Percentiles rank a stretch among this genome's conserved stretches.
phyloP scores from a whole-genome alignment of 257 asterid genomes.

The Solanum sejunctum region DNA sequence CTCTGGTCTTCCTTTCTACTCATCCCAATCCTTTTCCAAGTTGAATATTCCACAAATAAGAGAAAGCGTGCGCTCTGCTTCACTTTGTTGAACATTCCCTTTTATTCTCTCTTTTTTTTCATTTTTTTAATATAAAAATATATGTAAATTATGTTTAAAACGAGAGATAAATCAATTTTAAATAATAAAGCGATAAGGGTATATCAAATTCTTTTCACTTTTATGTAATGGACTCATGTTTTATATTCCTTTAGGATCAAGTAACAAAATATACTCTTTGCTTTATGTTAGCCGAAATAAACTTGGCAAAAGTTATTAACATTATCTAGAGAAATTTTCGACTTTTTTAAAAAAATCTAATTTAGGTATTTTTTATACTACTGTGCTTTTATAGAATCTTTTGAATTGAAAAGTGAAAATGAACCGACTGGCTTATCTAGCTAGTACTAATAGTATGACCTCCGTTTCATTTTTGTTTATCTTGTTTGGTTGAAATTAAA shows the following conservation, averaged over 20 bases:
- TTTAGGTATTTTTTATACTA: not conserved
- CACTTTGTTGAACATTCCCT: not conserved
- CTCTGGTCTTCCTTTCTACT: not conserved
- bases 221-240: not conserved
- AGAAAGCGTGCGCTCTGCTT: not conserved
- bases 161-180: too few species aligned
- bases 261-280: too few species aligned
- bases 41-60: not conserved
- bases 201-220: not conserved
- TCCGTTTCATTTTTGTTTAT: too few species aligned
- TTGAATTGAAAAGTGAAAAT: not conserved
- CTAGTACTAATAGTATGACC: not conserved
- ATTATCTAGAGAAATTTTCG: not conserved
- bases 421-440: not conserved
- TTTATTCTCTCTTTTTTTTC: not conserved
- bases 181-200: too few species aligned
- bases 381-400: not conserved
- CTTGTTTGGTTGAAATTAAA: too few species aligned
- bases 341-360: not conserved
- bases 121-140: too few species aligned
- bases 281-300: too few species aligned
- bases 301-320: not conserved
- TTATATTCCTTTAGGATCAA: not conserved
- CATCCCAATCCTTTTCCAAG: not conserved
- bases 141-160: too few species aligned